Conservation (phyloP, 768 basidiomycete species). For the Steccherinum ochraceum region DNA sequence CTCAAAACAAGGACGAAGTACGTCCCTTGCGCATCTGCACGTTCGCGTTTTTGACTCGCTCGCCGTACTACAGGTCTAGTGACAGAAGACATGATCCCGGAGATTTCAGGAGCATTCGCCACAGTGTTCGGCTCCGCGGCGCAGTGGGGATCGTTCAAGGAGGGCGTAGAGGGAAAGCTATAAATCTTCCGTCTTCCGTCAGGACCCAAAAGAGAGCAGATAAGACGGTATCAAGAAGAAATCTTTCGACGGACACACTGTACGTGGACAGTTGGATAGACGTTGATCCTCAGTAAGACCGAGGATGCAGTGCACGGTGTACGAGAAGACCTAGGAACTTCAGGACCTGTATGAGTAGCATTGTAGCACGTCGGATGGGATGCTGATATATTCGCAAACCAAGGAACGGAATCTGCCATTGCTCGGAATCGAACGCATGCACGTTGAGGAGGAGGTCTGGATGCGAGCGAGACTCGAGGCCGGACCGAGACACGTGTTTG, state of each 20-base stretch:
- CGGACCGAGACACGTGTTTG: not conserved
- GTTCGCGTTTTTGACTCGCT: not conserved
- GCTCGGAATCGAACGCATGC: not conserved
- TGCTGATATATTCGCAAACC: too few relatives aligned
- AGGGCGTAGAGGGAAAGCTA: slow-evolving; percentile 9
- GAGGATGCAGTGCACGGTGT: not conserved
- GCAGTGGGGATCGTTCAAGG: slow-evolving; percentile 15
- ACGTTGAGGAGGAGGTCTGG: not conserved
- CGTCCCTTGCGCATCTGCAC: not conserved
- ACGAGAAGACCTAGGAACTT: too few relatives aligned
- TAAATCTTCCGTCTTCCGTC: not conserved
- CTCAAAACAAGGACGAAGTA: slow-evolving; percentile 58
- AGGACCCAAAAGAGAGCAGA: not conserved
- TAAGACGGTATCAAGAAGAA: not conserved
- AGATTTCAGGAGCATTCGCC: slow-evolving; percentile 22
- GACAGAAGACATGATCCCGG: slow-evolving; percentile 23
- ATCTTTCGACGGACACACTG: too few relatives aligned
- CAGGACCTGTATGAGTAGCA: not conserved
- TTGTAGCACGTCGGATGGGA: not conserved
- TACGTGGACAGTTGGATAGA: too few relatives aligned
- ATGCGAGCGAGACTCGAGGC: not conserved
- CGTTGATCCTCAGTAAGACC: not conserved
- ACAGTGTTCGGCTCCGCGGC: slow-evolving; percentile 22
- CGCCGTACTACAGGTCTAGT: slow-evolving; percentile 17
- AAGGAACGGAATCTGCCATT: not conserved